phyloP scores from a whole-genome alignment of 345 rosid species.

The Clausena lansium region DNA sequence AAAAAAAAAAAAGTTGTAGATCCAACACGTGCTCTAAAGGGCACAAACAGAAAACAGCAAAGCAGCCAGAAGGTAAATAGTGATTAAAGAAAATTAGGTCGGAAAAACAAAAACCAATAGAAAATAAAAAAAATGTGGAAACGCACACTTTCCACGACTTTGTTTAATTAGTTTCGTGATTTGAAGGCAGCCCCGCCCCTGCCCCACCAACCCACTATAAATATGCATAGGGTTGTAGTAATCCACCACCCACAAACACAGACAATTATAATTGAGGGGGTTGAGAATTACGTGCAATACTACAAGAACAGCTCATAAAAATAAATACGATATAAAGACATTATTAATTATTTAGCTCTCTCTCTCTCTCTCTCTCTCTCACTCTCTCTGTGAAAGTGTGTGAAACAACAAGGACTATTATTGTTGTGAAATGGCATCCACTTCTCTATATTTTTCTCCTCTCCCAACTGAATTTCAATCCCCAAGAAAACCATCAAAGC shows the following conservation, averaged over 20 bases:
- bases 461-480: constrained; percentile 17
- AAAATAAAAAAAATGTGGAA: too few species aligned
- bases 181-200: too few species aligned
- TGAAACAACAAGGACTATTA: not conserved
- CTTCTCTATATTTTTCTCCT: constrained; percentile 29
- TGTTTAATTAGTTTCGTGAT: too few species aligned
- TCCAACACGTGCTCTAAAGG: not conserved
- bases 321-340: too few species aligned
- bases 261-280: too few species aligned
- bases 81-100: not conserved
- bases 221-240: too few species aligned
- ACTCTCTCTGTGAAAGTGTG: not conserved
- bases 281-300: too few species aligned
- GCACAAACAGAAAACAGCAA: not conserved
- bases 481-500: constrained; percentile 1
- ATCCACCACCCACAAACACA: too few species aligned
- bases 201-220: not conserved
- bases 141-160: not conserved
- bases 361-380: not conserved
- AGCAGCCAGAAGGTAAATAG: too few species aligned
- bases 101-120: not conserved
- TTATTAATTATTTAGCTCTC: not conserved
- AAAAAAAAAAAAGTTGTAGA: too few species aligned
- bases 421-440: constrained; percentile 29
- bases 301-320: too few species aligned